These are phyloP conservation scores for Bjerkandera adusta DNA, from an alignment of 1,284 basidiomycete genomes.

Conservation along the genomic window DNA sequence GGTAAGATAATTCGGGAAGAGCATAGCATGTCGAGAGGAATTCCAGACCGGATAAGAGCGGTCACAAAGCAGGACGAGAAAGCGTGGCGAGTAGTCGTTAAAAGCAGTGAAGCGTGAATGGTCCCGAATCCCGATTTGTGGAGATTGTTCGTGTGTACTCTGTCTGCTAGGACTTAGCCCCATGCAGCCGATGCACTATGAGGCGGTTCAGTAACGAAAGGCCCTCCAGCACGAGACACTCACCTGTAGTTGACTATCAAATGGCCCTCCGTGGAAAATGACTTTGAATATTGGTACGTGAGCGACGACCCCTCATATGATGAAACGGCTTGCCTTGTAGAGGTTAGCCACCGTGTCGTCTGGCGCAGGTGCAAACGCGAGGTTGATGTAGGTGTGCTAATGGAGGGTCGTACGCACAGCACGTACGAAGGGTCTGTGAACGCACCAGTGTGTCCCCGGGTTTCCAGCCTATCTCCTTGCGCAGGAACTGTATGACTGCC, in stretches of 20 bases:
- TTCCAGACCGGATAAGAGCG: too few relatives aligned
- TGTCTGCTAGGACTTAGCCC: constrained; percentile 44
- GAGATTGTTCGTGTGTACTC: constrained; percentile 1
- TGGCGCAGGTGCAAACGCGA: constrained; percentile 93
- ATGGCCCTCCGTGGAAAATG: constrained; percentile 90
- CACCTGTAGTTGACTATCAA: constrained; percentile 96
- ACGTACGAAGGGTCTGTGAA: constrained; percentile 12
- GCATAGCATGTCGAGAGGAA: too few relatives aligned
- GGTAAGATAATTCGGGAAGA: too few relatives aligned
- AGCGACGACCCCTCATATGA: not conserved
- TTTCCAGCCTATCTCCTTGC: constrained; percentile 91
- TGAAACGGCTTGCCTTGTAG: constrained; percentile 61
- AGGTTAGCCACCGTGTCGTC: constrained; percentile 92
- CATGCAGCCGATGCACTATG: constrained; percentile 68
- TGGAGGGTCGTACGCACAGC: constrained; percentile 3
- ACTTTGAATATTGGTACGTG: constrained; percentile 43
- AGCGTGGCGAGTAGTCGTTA: too few relatives aligned
- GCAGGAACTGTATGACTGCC: constrained; percentile 91
- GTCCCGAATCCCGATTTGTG: too few relatives aligned
- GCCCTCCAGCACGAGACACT: too few relatives aligned
- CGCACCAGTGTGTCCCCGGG: constrained; percentile 84
- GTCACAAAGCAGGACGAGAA: too few relatives aligned
- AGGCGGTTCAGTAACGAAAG: constrained; percentile 1
- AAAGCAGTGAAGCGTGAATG: too few relatives aligned
- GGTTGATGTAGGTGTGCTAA: constrained; percentile 97